These are phyloP conservation scores for Quercus mongolica DNA, from an alignment of 306 rosid genomes.

Conservation along the genomic window DNA sequence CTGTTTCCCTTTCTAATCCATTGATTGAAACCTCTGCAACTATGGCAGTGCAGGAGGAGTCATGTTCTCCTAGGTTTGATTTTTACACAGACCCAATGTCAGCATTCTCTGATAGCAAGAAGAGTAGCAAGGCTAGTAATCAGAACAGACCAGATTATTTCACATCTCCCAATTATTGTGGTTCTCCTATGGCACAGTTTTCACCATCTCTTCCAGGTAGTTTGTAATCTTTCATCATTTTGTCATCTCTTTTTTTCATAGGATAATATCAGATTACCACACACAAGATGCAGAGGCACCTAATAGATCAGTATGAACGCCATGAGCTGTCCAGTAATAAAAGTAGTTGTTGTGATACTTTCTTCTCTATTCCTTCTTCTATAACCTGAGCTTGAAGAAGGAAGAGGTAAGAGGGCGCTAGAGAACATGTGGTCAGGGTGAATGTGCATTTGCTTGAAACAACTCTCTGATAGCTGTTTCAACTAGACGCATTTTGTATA, in stretches of 20 bases:
- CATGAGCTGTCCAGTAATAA: no score
- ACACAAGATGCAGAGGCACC: not conserved
- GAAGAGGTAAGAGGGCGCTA: no score
- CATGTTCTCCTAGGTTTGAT: constrained; percentile 65
- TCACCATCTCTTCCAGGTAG: constrained; percentile 53
- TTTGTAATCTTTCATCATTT: not conserved
- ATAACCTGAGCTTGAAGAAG: no score
- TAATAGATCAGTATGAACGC: no score
- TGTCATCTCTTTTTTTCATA: not conserved
- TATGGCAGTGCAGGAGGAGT: constrained; percentile 8
- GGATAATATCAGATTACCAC: not conserved
- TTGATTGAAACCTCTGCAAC: constrained; percentile 47
- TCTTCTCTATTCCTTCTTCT: no score
- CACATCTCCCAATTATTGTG: constrained; percentile 32
- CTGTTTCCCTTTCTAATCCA: constrained; percentile 67
- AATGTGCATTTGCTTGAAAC: no score
- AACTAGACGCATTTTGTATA: not conserved
- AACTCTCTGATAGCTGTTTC: no score
- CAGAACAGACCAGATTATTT: constrained; percentile 32
- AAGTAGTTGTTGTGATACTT: no score
- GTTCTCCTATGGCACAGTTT: constrained; percentile 27
- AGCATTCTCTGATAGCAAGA: constrained; percentile 64
- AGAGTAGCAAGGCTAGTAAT: constrained; percentile 19
- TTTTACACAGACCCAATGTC: constrained; percentile 88
- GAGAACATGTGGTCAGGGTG: no score